These are phyloP conservation scores for cucumber (Cucumis sativus) DNA, from an alignment of 306 rosid species.

Conservation along the genomic window Cucumber_9930_V3 NC_026655.2:4070501-4071000, in stretches of 20 bases:
- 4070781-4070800: slow-evolving; percentile 92
- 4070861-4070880: slow-evolving; percentile 79
- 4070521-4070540: slow-evolving; percentile 55
- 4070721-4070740: slow-evolving; percentile 30
- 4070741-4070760: slow-evolving; percentile 52
- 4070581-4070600: slow-evolving; percentile 51
- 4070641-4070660: background rate
- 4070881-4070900: slow-evolving; percentile 91
- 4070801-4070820: slow-evolving; percentile 93
- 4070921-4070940: slow-evolving; percentile 54
- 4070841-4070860: slow-evolving; percentile 72
- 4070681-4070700: too few species aligned
- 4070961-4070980: slow-evolving; percentile 76
- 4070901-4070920: slow-evolving; percentile 49
- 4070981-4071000: slow-evolving; percentile 70
- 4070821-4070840: slow-evolving; percentile 99
- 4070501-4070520: slow-evolving; percentile 84
- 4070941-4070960: slow-evolving; percentile 65
- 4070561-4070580: slow-evolving; percentile 94
- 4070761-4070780: slow-evolving; percentile 55
- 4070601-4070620: slow-evolving; percentile 39
- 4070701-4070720: slow-evolving; percentile 38
- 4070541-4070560: slow-evolving; percentile 83
- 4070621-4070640: background rate
- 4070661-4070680: background rate